Base-by-base conservation (phyloP, 2,329 filamentous ascomycete species). In the Alternaria sp. region DNA sequence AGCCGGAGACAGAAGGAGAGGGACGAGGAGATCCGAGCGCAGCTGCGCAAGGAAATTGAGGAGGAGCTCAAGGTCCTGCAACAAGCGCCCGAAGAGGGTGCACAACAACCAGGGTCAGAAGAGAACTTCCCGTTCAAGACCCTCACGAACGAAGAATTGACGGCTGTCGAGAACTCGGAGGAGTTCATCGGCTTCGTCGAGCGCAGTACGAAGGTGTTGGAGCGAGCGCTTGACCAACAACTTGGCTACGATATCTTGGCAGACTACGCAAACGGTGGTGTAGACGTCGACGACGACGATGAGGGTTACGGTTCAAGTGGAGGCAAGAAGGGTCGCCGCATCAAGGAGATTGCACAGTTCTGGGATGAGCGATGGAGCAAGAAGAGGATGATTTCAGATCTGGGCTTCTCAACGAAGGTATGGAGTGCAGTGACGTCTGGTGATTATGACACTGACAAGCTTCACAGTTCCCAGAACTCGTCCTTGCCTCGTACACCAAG, bases 111-210 rank as follows among this genome's bases (percentile, higher is more conserved):
- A 49, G 77, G 80, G 15, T 81, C 84, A 12, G 75, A 79, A 28
- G 78, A 85, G 61, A 84, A 85, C 55, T 97, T 93, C 73, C 94
- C 95, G 3, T 88, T 91, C 52, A 89, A 95, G 73, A 89, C 90
- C 30, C 85, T 99, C 52, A 93, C 90, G 3, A 84, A 87, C 15
- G 96, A 98, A 72, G 96, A 99, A 79, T 84, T 97, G 43, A 89
- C 91, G 69, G 96, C 95, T 6, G 93, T 98, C 25, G 96, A 93
- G 23, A 91, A 91, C 58, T 97, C 95, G 1, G 90, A 95, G 28
- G 96, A 98, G 54, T 99, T 99, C 77, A 86, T 96, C 64, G 93
- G 97, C 72, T 99, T 99, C 76, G 89, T 99, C 28, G 96, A 99
- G 74, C 89, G 93, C 71, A 97, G 95, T 21, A 97, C 93, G 60